Base-by-base conservation (phyloP, 495 filamentous ascomycete species). In the Xeromyces bisporus region DNA sequence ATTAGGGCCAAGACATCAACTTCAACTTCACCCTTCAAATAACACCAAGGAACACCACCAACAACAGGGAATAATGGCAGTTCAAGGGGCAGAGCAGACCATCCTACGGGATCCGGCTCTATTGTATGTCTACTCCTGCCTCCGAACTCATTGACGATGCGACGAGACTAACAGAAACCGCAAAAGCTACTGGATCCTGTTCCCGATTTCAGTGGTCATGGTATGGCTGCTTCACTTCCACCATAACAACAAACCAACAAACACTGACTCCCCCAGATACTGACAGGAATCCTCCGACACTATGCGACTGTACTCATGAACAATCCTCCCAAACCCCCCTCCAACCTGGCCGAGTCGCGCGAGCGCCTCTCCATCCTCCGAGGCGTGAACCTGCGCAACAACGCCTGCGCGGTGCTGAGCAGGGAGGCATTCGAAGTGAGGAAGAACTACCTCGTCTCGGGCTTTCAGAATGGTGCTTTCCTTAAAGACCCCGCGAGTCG, bases 61-160 rank as follows among this genome's bases (percentile, higher is more conserved):
- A 9, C 9, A 21, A 4, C n/a, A n/a, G n/a, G n/a, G 29, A 46
- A 67, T 25, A 8, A 97, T 97, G 91, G 79, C 81, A 26, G 50
- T 58, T 38, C 79, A 85, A 64, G 67, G 80, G 40, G 67, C 78
- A 37, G 71, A 78, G 40, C 89, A 97, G 64, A 85, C 84, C 59
- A 94, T 97, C 75, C 80, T 89, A 63, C 62, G 89, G 69, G 89
- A 97, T 85, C 91, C 89, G 43, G 87, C 93, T 53, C 69, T 97
- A 38, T 93, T 96, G 89, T 94, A 57, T 51, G 69, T 44, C 30
- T 32, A 25, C 26, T 26, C 28, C 13, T 23, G 15, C n/a, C 28
- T 16, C 8, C 7, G 11, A 18, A 15, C 29, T 18, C 15, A 6
- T 33, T 18, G 23, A 33, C 13, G 15, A 23, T 9, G 35, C 29